phyloP scores from a whole-genome alignment of 2,329 filamentous ascomycete genomes.

The Diatrype stigma region DNA sequence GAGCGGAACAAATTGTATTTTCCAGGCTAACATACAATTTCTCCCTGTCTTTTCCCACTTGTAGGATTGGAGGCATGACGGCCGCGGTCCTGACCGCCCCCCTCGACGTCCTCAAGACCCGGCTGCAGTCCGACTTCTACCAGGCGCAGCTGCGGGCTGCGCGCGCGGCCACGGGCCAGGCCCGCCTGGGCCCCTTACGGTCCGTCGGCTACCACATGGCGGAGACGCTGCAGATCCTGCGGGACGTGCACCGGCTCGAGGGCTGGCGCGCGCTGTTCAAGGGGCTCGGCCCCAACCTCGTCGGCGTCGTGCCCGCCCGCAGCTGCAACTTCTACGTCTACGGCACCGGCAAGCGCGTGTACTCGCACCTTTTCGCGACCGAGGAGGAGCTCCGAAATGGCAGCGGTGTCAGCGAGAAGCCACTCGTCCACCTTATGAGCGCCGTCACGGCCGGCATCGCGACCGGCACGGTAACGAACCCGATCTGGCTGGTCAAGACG shows the following conservation, averaged over 20 bases:
- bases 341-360: slow-evolving; percentile 82
- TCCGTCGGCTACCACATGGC: slow-evolving; percentile 69
- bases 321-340: slow-evolving; percentile 94
- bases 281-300: slow-evolving; percentile 82
- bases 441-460: slow-evolving; percentile 76
- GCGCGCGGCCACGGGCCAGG: slow-evolving; percentile 54
- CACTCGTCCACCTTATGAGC: slow-evolving; percentile 73
- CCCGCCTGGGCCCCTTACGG: slow-evolving; percentile 59
- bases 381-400: slow-evolving; percentile 18
- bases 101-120: slow-evolving; percentile 89
- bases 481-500: slow-evolving; percentile 96
- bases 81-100: slow-evolving; percentile 90
- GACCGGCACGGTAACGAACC: slow-evolving; percentile 88
- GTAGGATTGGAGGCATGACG: slow-evolving; percentile 74
- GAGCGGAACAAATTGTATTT: no score
- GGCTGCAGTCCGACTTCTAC: slow-evolving; percentile 92
- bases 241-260: slow-evolving; percentile 73
- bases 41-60: background rate
- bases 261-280: slow-evolving; percentile 89
- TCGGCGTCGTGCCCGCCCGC: slow-evolving; percentile 83
- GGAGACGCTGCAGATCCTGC: slow-evolving; percentile 83
- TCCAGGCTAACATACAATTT: slow-evolving; percentile 1
- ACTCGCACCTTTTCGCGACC: slow-evolving; percentile 52
- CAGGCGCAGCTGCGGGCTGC: slow-evolving; percentile 72
- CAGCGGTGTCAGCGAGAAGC: slow-evolving; percentile 53